Conservation (phyloP, 2,329 filamentous ascomycete species). For the Orbilia quercus region DNA sequence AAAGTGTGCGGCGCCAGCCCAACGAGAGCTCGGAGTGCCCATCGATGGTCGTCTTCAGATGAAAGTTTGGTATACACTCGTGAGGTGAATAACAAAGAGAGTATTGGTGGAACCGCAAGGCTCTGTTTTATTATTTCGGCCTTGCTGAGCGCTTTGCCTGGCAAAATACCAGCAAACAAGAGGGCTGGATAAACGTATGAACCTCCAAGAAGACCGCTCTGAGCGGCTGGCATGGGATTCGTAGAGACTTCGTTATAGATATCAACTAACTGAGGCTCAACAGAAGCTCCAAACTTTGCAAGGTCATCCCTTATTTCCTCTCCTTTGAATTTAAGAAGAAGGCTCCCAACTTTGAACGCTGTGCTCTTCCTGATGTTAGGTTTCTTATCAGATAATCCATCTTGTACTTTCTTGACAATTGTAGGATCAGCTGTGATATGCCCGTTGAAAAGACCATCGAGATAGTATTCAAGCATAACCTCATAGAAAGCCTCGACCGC, state of each 20-base stretch:
- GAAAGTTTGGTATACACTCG: conserved; percentile 85
- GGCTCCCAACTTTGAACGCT: conserved; percentile 78
- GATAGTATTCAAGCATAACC: conserved; percentile 75
- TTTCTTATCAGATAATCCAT: conserved; percentile 88
- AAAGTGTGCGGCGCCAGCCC: conserved; percentile 70
- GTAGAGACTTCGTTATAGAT: conserved; percentile 80
- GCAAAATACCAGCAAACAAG: conserved; percentile 67
- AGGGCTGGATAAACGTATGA: conserved; percentile 80
- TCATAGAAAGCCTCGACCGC: conserved; percentile 81
- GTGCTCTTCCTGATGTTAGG: conserved; percentile 80
- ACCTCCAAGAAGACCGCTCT: conserved; percentile 82
- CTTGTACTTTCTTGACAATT: conserved; percentile 77
- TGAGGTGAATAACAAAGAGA: conserved; percentile 85
- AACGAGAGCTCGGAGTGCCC: conserved; percentile 78
- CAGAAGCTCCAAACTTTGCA: conserved; percentile 68
- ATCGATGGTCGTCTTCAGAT: conserved; percentile 78
- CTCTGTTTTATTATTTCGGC: conserved; percentile 73
- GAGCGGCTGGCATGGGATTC: conserved; percentile 81
- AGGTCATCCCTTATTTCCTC: conserved; percentile 67
- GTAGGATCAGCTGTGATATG: conserved; percentile 72
- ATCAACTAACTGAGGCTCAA: conserved; percentile 71
- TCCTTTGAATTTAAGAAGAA: conserved; percentile 71
- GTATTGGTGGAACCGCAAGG: conserved; percentile 78
- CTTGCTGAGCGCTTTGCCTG: conserved; percentile 66
- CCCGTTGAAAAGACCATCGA: conserved; percentile 72